Conservation (phyloP, 1,284 basidiomycete species). For the Lentinula novae-zelandiae region DNA sequence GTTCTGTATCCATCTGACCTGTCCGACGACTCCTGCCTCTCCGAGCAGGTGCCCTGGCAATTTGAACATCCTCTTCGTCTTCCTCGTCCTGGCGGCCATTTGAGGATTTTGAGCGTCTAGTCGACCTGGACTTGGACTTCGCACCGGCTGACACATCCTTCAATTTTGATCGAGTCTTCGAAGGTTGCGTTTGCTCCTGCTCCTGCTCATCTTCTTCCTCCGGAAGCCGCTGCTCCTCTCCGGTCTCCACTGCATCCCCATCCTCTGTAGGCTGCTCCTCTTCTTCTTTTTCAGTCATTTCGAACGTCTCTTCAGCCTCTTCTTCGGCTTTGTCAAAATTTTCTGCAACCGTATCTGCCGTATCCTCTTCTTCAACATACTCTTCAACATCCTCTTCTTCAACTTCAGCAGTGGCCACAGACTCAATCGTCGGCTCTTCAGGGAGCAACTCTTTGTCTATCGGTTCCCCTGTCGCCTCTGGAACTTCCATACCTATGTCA, state of each 20-base stretch:
- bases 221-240: neutral
- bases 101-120: neutral
- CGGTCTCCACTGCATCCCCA: neutral
- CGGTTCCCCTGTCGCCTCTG: conserved; percentile 25
- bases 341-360: neutral
- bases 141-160: neutral
- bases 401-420: neutral
- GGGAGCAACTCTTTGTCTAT: neutral
- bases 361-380: neutral
- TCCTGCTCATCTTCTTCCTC: neutral
- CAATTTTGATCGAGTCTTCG: neutral
- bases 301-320: neutral
- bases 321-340: neutral
- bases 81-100: neutral
- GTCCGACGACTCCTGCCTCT: neutral
- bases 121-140: neutral
- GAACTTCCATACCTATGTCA: conserved; percentile 51
- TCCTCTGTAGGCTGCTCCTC: neutral
- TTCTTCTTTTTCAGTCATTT: neutral
- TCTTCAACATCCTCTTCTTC: neutral
- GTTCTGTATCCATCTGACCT: neutral
- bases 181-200: neutral
- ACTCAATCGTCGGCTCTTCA: neutral
- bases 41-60: neutral
- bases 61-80: neutral